Evolutionary conservation across 2,329 filamentous ascomycete genomes (phyloP), one percentile per base, ranked within the genome.

Genomic region (Coniochaeta sp.): DNA sequence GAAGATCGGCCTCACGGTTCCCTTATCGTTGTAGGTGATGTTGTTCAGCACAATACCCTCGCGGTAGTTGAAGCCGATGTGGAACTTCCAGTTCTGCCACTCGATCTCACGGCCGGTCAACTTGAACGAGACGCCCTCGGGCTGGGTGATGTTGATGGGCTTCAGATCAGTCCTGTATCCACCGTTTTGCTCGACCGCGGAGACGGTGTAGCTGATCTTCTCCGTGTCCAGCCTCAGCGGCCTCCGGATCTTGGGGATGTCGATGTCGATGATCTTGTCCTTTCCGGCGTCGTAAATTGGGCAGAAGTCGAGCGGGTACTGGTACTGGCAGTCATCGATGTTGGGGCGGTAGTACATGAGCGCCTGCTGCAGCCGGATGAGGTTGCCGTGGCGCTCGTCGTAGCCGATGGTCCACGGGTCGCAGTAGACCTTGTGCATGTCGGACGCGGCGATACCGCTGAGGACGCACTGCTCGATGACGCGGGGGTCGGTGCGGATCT

Each of bases 381-480:
- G 75, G 65, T 73, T 92, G 55, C 91, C 91, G 61, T 91, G 94
- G 42, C 91, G 85, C 71, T 95, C 89, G 61, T 96, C 91, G 65
- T 90, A 95, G 48, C 91, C 91, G 67, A 96, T 95, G 1, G 91
- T 95, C 91, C 91, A 96, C 10, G 89, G 90, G 65, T 96, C 91
- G 68, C 91, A 95, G 73, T 95, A 96, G 47, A 96, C 89, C 71
- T 96, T 96, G 75, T 94, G 75, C 91, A 96, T 96, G 55, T 95
- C 88, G 58, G 87, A 78, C 52, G 77, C 78, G 12, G 89, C 81
- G 54, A 96, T 89, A 1, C 91, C 91, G 53, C 90, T 80, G 54
- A 96, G 79, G 6, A 79, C 81, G 63, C 91, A 96, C 68, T 96
- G 91, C 69, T 96, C 89, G 58, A 96, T 94, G 54, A 96, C 90